Evolutionary conservation across 2,329 filamentous ascomycete genomes (phyloP).

Genomic region (Fusarium brevicatenulatum): DNA sequence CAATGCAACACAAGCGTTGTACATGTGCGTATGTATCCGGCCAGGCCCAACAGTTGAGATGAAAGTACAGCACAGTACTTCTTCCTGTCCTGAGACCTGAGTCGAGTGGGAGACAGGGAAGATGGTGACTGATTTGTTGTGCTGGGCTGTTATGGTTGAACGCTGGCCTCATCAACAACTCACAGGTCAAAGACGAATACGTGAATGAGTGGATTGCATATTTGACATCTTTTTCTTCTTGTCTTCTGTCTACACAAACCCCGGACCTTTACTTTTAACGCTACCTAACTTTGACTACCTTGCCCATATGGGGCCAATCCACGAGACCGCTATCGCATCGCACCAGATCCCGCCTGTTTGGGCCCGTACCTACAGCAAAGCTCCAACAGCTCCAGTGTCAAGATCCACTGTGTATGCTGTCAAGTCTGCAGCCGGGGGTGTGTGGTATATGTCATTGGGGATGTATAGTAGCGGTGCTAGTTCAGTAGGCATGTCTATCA

Average conservation of each 20-base stretch:
- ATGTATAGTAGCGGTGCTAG: background rate
- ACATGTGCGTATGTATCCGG: background rate
- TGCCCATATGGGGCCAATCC: slow-evolving; percentile 8
- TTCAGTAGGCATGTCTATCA: background rate
- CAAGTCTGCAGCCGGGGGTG: slow-evolving; percentile 26
- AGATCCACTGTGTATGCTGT: slow-evolving; percentile 26
- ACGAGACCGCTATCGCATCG: slow-evolving; percentile 37
- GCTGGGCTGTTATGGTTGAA: slow-evolving; percentile 2
- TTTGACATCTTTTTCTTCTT: background rate
- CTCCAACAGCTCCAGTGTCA: slow-evolving; percentile 13
- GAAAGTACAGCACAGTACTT: background rate
- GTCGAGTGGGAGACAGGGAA: background rate
- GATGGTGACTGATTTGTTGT: slow-evolving; percentile 1
- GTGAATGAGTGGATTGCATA: slow-evolving; percentile 19
- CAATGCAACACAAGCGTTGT: slow-evolving; percentile 35
- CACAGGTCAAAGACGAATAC: slow-evolving; percentile 21
- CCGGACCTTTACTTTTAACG: background rate
- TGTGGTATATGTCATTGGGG: background rate
- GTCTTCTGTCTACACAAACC: background rate
- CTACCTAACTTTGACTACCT: background rate
- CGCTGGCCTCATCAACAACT: slow-evolving; percentile 14
- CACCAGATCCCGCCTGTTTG: slow-evolving; percentile 44
- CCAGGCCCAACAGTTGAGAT: slow-evolving; percentile 16
- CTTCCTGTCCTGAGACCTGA: background rate
- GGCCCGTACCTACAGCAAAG: slow-evolving; percentile 41